A percentile compares a stretch with the other conserved stretches of the same genome.
phyloP scores from a whole-genome alignment of 768 basidiomycete species.

The Trametes coccinea region DNA sequence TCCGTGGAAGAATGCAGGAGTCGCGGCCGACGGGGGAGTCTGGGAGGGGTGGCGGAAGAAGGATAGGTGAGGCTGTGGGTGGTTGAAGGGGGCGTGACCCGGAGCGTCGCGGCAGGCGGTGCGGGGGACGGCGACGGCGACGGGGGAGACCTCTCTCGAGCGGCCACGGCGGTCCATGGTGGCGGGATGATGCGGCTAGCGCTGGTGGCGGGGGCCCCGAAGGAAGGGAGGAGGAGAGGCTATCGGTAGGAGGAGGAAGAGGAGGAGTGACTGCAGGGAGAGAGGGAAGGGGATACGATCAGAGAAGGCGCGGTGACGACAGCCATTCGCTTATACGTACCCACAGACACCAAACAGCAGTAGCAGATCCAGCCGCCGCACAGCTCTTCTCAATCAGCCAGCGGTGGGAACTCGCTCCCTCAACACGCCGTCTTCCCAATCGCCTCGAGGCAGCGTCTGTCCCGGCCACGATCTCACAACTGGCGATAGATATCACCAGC shows the following conservation, averaged over 20 bases:
- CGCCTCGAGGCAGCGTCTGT: conserved; percentile 22
- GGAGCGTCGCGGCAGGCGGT: conserved; percentile 19
- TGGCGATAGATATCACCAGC: too few relatives aligned
- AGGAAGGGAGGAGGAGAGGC: neutral
- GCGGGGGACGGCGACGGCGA: conserved; percentile 25
- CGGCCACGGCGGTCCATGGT: conserved; percentile 32
- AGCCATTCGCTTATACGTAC: conserved; percentile 23
- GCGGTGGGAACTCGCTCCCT: neutral
- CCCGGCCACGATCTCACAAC: neutral
- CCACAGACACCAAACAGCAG: neutral
- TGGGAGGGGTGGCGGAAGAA: neutral
- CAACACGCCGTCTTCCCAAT: neutral
- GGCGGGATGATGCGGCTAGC: neutral
- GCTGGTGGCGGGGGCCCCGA: neutral
- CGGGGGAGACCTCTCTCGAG: conserved; percentile 30
- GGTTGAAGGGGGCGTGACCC: conserved; percentile 8
- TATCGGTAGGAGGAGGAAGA: neutral
- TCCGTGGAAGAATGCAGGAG: conserved; percentile 2
- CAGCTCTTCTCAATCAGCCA: too few relatives aligned
- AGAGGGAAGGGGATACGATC: conserved; percentile 9
- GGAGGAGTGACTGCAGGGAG: conserved; percentile 15
- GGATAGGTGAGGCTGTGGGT: neutral
- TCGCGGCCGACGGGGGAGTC: neutral
- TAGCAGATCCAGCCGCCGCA: neutral
- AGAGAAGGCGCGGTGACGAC: conserved; percentile 23